Percentiles rank a stretch among this genome's conserved stretches.
phyloP scores from a whole-genome alignment of 1,284 basidiomycete species.

The Irpex sp. region DNA sequence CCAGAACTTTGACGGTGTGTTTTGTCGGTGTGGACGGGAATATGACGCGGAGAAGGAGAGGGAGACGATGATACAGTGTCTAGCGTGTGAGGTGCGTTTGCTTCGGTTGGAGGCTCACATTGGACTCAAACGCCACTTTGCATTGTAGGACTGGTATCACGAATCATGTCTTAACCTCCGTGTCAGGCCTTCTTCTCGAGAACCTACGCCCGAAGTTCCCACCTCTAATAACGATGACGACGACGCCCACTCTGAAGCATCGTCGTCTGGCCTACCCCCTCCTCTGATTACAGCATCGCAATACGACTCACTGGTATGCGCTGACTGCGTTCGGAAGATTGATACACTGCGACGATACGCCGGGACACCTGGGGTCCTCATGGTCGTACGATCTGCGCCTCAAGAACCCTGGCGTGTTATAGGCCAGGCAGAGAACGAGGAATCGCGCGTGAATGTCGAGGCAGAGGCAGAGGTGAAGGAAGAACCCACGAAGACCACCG shows the following conservation, averaged over 20 bases:
- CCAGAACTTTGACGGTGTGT: conserved; percentile 64
- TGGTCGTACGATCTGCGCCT: conserved; percentile 52
- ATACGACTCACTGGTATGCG: conserved; percentile 73
- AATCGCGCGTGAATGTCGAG: conserved; percentile 14
- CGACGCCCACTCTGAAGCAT: conserved; percentile 55
- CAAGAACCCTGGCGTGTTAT: conserved; percentile 49
- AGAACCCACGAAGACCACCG: background rate
- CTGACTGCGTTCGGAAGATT: conserved; percentile 53
- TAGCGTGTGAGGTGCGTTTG: conserved; percentile 69
- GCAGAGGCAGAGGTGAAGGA: conserved; percentile 13
- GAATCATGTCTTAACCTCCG: conserved; percentile 80
- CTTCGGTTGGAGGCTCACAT: background rate
- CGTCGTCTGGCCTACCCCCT: conserved; percentile 60
- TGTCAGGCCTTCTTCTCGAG: conserved; percentile 50
- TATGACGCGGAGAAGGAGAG: conserved; percentile 69
- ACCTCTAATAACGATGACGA: conserved; percentile 31
- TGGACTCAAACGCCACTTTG: background rate
- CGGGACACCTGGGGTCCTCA: conserved; percentile 58
- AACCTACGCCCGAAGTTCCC: conserved; percentile 34
- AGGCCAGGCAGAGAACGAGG: conserved; percentile 23
- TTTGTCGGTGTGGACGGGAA: conserved; percentile 66
- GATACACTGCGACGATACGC: conserved; percentile 55
- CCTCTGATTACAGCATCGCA: conserved; percentile 59
- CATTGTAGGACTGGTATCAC: conserved; percentile 78
- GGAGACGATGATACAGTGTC: conserved; percentile 84